phyloP scores from a whole-genome alignment of 78 protist genomes.

The Paulinella micropora region DNA sequence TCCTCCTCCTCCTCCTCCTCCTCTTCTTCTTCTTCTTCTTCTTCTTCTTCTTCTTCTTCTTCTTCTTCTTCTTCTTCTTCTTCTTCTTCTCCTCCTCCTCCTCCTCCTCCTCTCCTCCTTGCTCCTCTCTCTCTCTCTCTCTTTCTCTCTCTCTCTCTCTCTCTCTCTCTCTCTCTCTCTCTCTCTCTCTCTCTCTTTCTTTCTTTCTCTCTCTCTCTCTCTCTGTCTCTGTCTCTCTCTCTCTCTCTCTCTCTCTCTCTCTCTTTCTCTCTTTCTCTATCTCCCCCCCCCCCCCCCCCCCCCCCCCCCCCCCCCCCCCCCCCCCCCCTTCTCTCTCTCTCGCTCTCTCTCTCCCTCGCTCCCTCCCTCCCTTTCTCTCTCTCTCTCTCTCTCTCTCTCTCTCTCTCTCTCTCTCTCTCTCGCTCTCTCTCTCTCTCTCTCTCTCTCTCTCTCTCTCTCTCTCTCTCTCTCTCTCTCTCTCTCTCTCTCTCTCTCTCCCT shows the following conservation, averaged over 20 bases:
- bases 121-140: neutral
- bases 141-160: neutral
- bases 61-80: neutral
- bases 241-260: neutral
- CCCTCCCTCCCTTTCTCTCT: no score
- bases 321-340: no score
- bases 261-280: no score
- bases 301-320: neutral
- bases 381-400: neutral
- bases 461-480: neutral
- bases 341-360: no score
- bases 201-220: neutral
- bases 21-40: neutral
- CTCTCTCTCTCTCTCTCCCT: no score
- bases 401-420: no score
- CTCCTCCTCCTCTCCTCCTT: neutral
- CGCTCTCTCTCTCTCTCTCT: no score
- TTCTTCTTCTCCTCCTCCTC: neutral
- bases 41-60: no score
- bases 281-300: neutral
- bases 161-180: neutral
- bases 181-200: neutral
- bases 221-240: no score
- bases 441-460: constrained; percentile 3
- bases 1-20: neutral